Evolutionary conservation across 805 yeast species (phyloP).

Genomic region (Blastobotrys attinorum): DNA sequence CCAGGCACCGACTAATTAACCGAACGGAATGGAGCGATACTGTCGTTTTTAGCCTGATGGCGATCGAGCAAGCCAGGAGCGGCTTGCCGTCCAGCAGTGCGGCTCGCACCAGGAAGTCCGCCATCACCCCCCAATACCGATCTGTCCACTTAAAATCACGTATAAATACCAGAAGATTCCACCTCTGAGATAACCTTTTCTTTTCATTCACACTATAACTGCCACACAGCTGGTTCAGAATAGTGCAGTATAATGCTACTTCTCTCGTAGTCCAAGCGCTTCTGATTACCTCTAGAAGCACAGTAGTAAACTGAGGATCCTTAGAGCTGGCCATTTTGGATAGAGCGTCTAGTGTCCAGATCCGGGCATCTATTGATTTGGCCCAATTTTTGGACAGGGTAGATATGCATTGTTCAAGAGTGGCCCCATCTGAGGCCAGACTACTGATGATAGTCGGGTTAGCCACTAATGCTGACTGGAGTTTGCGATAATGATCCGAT

Average conservation of each 20-base stretch:
- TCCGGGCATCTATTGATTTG: neutral
- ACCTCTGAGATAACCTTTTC: neutral
- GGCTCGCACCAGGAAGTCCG: neutral
- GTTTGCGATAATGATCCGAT: too few relatives aligned
- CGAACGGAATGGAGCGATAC: neutral
- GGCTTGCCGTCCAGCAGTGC: conserved; percentile 1
- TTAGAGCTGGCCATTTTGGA: neutral
- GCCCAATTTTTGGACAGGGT: too few relatives aligned
- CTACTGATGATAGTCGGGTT: too few relatives aligned
- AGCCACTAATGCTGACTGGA: too few relatives aligned
- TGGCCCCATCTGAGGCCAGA: too few relatives aligned
- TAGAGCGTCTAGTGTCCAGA: neutral
- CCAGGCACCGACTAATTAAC: neutral
- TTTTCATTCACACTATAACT: neutral
- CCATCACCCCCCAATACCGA: too few relatives aligned
- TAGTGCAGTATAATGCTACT: neutral
- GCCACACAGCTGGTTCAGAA: neutral
- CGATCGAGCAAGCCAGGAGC: neutral
- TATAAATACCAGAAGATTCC: neutral
- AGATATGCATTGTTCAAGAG: too few relatives aligned
- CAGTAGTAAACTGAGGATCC: neutral
- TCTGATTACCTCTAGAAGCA: neutral
- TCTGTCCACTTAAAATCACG: neutral
- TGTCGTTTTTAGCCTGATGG: neutral
- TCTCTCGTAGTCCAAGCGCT: neutral